phyloP scores from a whole-genome alignment of 352 stramenopile species.

The Phytopythium mirpurense region DNA sequence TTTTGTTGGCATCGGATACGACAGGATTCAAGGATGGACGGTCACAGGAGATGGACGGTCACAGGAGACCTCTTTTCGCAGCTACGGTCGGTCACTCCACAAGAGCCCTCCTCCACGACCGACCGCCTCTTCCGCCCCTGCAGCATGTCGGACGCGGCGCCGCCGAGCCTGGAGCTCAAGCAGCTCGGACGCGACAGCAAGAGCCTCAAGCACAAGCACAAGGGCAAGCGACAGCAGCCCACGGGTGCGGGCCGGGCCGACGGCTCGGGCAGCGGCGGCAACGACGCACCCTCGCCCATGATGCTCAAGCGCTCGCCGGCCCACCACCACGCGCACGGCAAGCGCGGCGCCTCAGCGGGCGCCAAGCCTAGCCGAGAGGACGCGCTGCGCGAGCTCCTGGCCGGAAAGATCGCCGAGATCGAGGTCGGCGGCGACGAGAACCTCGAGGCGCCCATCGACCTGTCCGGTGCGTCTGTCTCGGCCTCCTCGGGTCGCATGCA shows the following conservation, averaged over 20 bases:
- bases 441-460: constrained; percentile 64
- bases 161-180: constrained; percentile 53
- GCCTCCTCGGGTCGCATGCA: not conserved
- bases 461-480: constrained; percentile 29
- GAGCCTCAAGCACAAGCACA: constrained; percentile 82
- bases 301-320: constrained; percentile 18
- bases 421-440: constrained; percentile 79
- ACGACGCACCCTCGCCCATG: not conserved
- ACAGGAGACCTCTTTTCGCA: too few relatives aligned
- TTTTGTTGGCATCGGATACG: too few relatives aligned
- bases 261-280: constrained; percentile 1
- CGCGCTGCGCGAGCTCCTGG: constrained; percentile 66
- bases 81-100: too few relatives aligned
- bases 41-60: too few relatives aligned
- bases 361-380: constrained; percentile 35
- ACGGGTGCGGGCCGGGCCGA: constrained; percentile 8
- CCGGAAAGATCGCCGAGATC: constrained; percentile 82
- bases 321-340: constrained; percentile 21
- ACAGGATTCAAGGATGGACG: too few relatives aligned
- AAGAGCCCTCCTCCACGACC: too few relatives aligned
- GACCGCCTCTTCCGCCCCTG: not conserved
- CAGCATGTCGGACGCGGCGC: constrained; percentile 24
- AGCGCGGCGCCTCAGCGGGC: constrained; percentile 8
- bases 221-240: constrained; percentile 45
- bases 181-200: constrained; percentile 47